A percentile compares a stretch with the other conserved stretches of the same genome.
These are phyloP conservation scores for Pseudonectria buxi DNA, from an alignment of 2,329 filamentous ascomycete genomes.

Conservation along the genomic window DNA sequence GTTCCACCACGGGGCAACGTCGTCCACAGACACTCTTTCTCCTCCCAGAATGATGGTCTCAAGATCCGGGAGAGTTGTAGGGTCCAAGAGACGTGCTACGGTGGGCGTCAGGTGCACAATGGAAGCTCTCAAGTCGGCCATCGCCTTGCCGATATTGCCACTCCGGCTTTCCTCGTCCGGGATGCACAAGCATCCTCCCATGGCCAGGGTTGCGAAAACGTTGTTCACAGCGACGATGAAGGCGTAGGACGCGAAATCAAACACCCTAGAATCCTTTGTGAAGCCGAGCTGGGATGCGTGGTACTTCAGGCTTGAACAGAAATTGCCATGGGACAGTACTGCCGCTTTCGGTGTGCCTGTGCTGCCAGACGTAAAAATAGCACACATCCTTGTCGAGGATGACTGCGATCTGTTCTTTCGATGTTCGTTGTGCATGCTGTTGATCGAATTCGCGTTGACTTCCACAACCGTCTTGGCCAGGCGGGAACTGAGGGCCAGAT, in stretches of 20 bases:
- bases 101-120: too few species aligned
- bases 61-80: too few species aligned
- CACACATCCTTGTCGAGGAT: slow-evolving; percentile 9
- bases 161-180: not conserved
- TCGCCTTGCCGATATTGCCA: too few species aligned
- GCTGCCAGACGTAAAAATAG: slow-evolving; percentile 47
- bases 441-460: not conserved
- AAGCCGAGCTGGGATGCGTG: too few species aligned
- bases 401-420: slow-evolving; percentile 1
- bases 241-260: not conserved
- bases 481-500: too few species aligned
- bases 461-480: not conserved
- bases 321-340: slow-evolving; percentile 18
- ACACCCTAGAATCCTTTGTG: not conserved
- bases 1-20: too few species aligned
- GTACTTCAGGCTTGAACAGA: not conserved
- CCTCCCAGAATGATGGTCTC: too few species aligned
- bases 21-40: too few species aligned
- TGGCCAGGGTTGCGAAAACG: slow-evolving; percentile 1
- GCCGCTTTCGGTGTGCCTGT: slow-evolving; percentile 44
- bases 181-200: slow-evolving; percentile 4
- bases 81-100: too few species aligned
- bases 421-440: not conserved
- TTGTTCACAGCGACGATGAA: slow-evolving; percentile 3
- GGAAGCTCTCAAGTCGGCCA: too few species aligned